Percentiles rank a stretch among this genome's conserved stretches.
These are phyloP conservation scores for Tricholoma matsutake DNA, from an alignment of 768 basidiomycete genomes.

Conservation along the genomic window DNA sequence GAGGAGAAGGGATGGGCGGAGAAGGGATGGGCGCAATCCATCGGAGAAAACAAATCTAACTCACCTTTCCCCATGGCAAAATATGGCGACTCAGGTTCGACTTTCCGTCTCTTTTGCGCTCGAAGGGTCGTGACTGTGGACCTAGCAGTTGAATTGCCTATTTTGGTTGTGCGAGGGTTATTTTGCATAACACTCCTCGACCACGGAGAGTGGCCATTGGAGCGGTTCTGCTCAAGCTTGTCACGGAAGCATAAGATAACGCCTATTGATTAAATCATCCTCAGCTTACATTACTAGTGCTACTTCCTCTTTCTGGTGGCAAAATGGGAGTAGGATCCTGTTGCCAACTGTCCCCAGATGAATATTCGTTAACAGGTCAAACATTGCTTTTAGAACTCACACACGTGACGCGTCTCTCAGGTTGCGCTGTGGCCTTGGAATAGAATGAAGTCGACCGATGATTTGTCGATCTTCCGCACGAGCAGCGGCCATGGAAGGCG, in stretches of 20 bases:
- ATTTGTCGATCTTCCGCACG: slow-evolving; percentile 1
- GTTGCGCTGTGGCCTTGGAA: not conserved
- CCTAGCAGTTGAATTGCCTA: not conserved
- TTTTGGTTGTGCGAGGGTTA: not conserved
- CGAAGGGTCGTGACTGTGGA: not conserved
- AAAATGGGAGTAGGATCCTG: not conserved
- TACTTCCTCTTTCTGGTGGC: not conserved
- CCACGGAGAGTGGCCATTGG: not conserved
- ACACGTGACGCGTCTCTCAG: slow-evolving; percentile 11
- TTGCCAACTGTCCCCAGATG: slow-evolving; percentile 6
- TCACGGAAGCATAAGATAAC: not conserved
- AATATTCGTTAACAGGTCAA: slow-evolving; percentile 1
- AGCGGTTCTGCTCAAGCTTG: not conserved
- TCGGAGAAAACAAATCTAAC: not conserved
- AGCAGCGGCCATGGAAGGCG: slow-evolving; percentile 5
- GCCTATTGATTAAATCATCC: not conserved
- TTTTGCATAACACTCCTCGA: not conserved
- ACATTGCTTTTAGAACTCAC: slow-evolving; percentile 3
- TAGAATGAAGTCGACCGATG: not conserved
- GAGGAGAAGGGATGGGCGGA: not conserved
- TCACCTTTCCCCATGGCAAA: not conserved
- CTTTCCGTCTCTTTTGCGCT: not conserved
- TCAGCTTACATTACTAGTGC: not conserved
- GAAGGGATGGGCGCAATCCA: not conserved
- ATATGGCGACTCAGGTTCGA: not conserved